Evolutionary conservation across 768 basidiomycete genomes (phyloP), one percentile per base, ranked within the genome.

Genomic region (Psilocybe cyanescens): DNA sequence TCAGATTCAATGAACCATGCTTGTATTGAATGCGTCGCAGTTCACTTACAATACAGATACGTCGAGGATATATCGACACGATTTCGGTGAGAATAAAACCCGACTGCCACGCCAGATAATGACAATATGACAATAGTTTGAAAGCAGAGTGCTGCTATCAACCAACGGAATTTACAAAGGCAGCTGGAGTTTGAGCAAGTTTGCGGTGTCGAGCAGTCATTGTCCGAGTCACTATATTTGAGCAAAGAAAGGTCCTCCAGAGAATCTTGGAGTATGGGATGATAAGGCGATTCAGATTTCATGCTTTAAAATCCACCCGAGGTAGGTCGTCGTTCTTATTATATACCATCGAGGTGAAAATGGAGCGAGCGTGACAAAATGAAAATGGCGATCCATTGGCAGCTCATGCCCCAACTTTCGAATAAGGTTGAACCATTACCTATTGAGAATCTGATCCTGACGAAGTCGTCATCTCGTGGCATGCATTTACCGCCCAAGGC

Each of bases 201-300:
- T 11, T 30, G 44, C n/a, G 30, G 31, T 12, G 51, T n/a, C 35
- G 51, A 33, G 48, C 24, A 47, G 35, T 45, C 49, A 24, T 51
- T 48, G 3, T 39, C 41, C 16, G 47, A 41, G 16, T 31, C 33
- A 6, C 45, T 39, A 9, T 30, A 35, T 14, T n/a, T 31, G 16
- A 62, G 61, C 9, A 57, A 39, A 6, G 56, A 57, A 11, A 62
- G 48, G 30, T 58, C 56, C 44, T 62, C 61, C 39, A 51, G 29
- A 1, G 61, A 62, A 24, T 62, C 61, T 37, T 62, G 61, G 46
- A 54, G 47, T 54, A 61, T 61, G 7, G 54, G 33, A 31, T 44
- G 46, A 37, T 61, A 61, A n/a, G 54, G 31, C 3, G 60, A 45
- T 50, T 50, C 45, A 29, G 47, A 41, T 31, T 61, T 61, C 55